phyloP scores from a whole-genome alignment of 2,329 filamentous ascomycete species.

The Amauroascus verrucosus region DNA sequence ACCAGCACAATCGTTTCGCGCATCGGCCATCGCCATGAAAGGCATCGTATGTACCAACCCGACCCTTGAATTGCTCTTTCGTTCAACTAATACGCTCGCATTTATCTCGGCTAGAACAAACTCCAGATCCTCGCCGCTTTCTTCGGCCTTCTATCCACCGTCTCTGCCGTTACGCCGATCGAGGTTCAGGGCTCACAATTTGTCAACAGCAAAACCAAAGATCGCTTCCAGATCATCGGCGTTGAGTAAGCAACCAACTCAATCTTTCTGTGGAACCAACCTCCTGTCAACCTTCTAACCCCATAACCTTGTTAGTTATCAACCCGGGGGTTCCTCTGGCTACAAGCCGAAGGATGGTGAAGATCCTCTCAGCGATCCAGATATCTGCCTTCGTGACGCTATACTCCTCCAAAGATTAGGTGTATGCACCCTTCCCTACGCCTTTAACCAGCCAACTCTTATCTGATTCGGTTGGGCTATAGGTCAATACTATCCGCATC shows the following conservation, averaged over 20 bases:
- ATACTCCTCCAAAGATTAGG: constrained; percentile 53
- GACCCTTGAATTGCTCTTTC: background rate
- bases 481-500: constrained; percentile 54
- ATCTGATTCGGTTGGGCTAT: no score
- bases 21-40: background rate
- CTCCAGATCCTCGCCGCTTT: constrained; percentile 29
- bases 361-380: constrained; percentile 50
- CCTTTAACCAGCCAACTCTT: no score
- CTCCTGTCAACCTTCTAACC: constrained; percentile 6
- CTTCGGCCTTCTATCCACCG: constrained; percentile 37
- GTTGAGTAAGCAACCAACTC: constrained; percentile 44
- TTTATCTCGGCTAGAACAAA: background rate
- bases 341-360: constrained; percentile 41
- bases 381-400: constrained; percentile 52
- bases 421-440: no score
- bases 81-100: background rate
- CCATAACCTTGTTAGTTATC: constrained; percentile 37
- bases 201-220: constrained; percentile 47
- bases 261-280: background rate
- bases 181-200: constrained; percentile 51
- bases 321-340: constrained; percentile 51
- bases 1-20: background rate
- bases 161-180: constrained; percentile 46
- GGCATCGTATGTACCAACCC: background rate
- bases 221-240: constrained; percentile 53